Evolutionary conservation across 306 rosid genomes (phyloP).

Genomic region (Astragalus membranaceus): DNA sequence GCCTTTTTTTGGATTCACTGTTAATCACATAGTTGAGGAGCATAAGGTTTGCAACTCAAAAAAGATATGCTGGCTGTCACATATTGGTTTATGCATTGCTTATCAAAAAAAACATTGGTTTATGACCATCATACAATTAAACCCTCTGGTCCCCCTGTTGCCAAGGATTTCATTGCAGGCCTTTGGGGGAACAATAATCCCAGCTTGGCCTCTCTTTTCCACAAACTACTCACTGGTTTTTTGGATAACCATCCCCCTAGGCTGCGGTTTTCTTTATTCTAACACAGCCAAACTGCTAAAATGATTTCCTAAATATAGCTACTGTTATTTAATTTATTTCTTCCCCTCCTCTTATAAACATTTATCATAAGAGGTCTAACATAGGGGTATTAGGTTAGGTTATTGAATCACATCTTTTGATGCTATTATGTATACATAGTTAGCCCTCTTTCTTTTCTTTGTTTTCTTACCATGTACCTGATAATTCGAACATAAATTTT

Average conservation of each 20-base stretch:
- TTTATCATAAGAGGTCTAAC: too few species aligned
- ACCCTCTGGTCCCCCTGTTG: not conserved
- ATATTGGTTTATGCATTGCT: too few species aligned
- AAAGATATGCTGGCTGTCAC: conserved; percentile 2
- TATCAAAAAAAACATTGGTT: too few species aligned
- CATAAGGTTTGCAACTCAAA: conserved; percentile 12
- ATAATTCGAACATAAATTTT: not conserved
- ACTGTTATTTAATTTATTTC: too few species aligned
- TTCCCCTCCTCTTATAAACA: too few species aligned
- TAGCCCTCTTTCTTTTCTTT: conserved; percentile 3
- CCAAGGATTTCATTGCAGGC: not conserved
- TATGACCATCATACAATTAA: not conserved
- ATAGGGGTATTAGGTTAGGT: not conserved
- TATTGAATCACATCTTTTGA: not conserved
- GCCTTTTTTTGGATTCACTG: not conserved
- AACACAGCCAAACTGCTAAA: too few species aligned
- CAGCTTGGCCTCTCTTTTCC: too few species aligned
- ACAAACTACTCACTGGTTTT: too few species aligned
- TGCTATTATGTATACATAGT: not conserved
- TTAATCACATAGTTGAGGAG: not conserved
- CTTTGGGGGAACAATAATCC: not conserved
- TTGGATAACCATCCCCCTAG: too few species aligned
- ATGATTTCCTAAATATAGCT: too few species aligned
- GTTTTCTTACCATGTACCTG: not conserved
- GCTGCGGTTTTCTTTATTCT: too few species aligned